Conservation (phyloP, 2,329 filamentous ascomycete species). For the Aspergillus caelatus region DNA sequence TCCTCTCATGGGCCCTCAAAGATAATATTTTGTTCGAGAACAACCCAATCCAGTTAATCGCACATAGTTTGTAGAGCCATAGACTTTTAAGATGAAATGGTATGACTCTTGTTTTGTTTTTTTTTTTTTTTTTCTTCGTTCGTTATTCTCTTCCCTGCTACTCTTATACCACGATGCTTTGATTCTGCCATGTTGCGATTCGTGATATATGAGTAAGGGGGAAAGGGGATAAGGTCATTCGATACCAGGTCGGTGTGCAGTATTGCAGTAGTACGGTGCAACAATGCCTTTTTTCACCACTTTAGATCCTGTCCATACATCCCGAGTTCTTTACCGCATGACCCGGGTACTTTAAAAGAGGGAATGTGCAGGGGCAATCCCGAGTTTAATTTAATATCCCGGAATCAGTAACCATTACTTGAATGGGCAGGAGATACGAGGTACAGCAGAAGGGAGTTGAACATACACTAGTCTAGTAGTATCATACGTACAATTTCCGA, state of each 20-base stretch:
- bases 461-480: neutral
- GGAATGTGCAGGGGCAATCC: neutral
- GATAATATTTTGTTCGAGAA: neutral
- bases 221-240: slow-evolving; percentile 1
- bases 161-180: neutral
- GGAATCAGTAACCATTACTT: neutral
- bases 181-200: neutral
- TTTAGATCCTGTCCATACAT: neutral
- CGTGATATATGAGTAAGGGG: slow-evolving; percentile 4
- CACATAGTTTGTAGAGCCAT: neutral
- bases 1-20: slow-evolving; percentile 5
- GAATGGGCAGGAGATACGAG: neutral
- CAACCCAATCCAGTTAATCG: neutral
- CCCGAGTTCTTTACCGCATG: neutral
- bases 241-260: slow-evolving; percentile 3
- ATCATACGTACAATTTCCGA: neutral
- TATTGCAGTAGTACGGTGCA: neutral
- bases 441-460: neutral
- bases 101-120: neutral
- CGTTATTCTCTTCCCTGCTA: neutral
- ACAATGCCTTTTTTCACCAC: neutral
- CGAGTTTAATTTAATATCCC: slow-evolving; percentile 2
- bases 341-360: neutral
- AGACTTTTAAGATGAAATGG: neutral
- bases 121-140: neutral